A percentile compares a stretch with the other conserved stretches of the same genome.
These are phyloP conservation scores for Sarocladium kiliense DNA, from an alignment of 2,329 filamentous ascomycete genomes.

Conservation along the genomic window DNA sequence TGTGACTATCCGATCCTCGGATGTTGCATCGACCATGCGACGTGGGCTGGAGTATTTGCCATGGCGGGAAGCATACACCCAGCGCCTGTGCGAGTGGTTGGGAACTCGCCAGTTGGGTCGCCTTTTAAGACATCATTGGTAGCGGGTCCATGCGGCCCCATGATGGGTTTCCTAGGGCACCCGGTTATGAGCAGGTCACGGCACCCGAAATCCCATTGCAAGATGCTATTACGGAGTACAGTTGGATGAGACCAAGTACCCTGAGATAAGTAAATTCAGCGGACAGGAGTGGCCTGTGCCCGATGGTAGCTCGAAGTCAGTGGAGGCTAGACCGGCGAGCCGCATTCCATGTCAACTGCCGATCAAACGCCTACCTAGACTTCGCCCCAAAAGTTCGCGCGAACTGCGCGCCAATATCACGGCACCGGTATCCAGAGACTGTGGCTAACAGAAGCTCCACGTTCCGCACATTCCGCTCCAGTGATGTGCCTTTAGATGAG, in stretches of 20 bases:
- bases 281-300: background rate
- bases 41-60: background rate
- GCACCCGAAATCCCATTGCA: too few relatives aligned
- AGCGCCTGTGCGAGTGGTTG: too few relatives aligned
- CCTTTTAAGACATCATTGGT: too few relatives aligned
- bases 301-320: background rate
- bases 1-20: background rate
- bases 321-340: background rate
- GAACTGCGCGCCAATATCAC: background rate
- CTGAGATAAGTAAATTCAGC: background rate
- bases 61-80: background rate
- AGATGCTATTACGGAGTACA: too few relatives aligned
- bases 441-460: background rate
- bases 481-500: too few relatives aligned
- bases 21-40: background rate
- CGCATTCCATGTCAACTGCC: slow-evolving; percentile 5
- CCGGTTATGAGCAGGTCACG: too few relatives aligned
- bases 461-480: slow-evolving; percentile 3
- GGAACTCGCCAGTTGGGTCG: too few relatives aligned
- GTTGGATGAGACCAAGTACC: too few relatives aligned
- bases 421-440: background rate
- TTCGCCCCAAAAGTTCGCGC: background rate
- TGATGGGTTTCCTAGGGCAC: too few relatives aligned
- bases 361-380: slow-evolving; percentile 4
- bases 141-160: too few relatives aligned